phyloP scores from a whole-genome alignment of 2,329 filamentous ascomycete species.

The Epichloe typhina region DNA sequence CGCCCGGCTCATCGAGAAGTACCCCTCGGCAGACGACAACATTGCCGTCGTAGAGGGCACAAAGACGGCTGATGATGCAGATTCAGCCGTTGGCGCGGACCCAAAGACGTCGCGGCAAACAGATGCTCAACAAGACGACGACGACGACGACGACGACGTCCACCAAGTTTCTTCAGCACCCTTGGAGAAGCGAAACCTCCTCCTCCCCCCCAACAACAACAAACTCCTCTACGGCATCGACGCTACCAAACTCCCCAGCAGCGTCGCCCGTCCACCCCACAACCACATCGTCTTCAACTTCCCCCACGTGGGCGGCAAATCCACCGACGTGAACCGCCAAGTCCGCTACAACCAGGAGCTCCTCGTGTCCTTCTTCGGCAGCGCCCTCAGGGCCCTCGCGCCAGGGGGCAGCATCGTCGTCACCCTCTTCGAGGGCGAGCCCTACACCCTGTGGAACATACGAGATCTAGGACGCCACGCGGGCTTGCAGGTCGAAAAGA shows the following conservation, averaged over 20 bases:
- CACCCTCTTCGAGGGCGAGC: constrained; percentile 84
- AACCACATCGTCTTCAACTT: constrained; percentile 91
- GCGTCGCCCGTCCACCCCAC: constrained; percentile 39
- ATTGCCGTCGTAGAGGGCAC: constrained; percentile 33
- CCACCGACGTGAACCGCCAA: constrained; percentile 87
- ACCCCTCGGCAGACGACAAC: constrained; percentile 54
- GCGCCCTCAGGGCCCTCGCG: constrained; percentile 26
- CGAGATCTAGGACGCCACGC: constrained; percentile 71
- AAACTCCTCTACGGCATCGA: constrained; percentile 7
- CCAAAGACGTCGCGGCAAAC: background rate
- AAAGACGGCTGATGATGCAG: background rate
- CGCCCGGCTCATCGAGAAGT: constrained; percentile 53
- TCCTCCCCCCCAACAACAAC: constrained; percentile 12
- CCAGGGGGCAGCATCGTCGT: constrained; percentile 56
- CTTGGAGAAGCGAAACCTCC: background rate
- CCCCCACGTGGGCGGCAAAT: constrained; percentile 85
- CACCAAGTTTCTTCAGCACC: background rate
- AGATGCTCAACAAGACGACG: background rate
- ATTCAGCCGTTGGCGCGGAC: constrained; percentile 1
- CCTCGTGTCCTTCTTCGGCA: constrained; percentile 54
- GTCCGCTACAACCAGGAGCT: constrained; percentile 82
- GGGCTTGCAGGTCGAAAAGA: constrained; percentile 55
- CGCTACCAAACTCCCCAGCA: constrained; percentile 34
- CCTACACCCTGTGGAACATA: constrained; percentile 93
- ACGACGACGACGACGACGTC: background rate